These are phyloP conservation scores for Vitis hybrid DNA, from an alignment of 177 flowering plant genomes.

Conservation along the genomic window DNA sequence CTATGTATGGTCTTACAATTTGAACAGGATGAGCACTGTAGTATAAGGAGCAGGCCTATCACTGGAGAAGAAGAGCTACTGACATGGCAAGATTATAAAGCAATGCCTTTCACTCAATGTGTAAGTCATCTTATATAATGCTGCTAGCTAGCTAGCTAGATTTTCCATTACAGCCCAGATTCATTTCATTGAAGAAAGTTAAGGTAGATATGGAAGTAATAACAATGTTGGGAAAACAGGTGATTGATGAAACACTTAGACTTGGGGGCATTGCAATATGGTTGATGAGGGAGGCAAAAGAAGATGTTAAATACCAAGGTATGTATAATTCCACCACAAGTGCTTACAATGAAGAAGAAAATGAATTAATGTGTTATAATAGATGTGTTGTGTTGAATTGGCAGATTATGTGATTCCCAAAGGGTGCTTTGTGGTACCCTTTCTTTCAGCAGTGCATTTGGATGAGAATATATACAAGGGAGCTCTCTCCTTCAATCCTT, in stretches of 20 bases:
- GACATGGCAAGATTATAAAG: conserved; percentile 85
- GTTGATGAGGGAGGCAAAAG: conserved; percentile 84
- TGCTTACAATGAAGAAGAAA: too few relatives aligned
- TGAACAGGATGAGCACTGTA: conserved; percentile 70
- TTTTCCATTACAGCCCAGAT: background rate
- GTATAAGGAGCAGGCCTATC: conserved; percentile 25
- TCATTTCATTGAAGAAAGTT: too few relatives aligned
- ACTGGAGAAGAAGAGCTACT: conserved; percentile 34
- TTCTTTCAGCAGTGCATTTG: conserved; percentile 85
- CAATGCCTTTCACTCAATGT: conserved; percentile 87
- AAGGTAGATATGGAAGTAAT: background rate
- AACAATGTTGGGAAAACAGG: conserved; percentile 34
- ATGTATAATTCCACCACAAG: background rate
- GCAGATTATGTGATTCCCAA: conserved; percentile 78
- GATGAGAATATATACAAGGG: conserved; percentile 61
- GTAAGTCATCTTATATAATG: conserved; percentile 35
- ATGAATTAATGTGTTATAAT: background rate
- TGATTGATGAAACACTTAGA: conserved; percentile 87
- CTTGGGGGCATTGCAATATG: conserved; percentile 91
- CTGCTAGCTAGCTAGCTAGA: too few relatives aligned
- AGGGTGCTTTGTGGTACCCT: conserved; percentile 88
- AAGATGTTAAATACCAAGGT: conserved; percentile 75
- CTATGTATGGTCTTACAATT: background rate
- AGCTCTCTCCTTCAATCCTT: conserved; percentile 66
- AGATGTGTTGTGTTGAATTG: background rate